phyloP scores from a whole-genome alignment of 331 rosid species.

The Malus hybrid region DNA sequence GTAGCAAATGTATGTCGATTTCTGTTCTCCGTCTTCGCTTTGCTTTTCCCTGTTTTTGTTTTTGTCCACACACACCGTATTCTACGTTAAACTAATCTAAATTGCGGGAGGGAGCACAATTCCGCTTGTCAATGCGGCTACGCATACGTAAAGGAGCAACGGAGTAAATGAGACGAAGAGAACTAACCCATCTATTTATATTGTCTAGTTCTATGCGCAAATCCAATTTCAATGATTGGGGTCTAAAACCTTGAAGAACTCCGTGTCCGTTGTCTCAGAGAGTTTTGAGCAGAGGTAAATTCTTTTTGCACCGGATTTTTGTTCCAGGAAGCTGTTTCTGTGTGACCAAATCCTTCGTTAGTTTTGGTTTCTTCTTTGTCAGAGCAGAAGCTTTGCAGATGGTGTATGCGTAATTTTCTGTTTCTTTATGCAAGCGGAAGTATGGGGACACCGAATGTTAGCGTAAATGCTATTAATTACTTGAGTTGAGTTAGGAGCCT shows the following conservation, averaged over 20 bases:
- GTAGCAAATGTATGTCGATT: not conserved
- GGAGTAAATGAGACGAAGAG: conserved; percentile 3
- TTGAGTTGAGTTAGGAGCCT: no score
- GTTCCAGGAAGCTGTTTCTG: not conserved
- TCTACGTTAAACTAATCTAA: no score
- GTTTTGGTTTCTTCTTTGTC: not conserved
- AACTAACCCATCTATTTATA: not conserved
- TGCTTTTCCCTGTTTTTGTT: not conserved
- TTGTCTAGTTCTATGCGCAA: not conserved
- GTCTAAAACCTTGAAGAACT: conserved; percentile 18
- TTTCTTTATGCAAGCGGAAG: no score
- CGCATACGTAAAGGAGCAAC: not conserved
- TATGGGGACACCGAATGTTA: no score
- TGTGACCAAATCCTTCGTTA: not conserved
- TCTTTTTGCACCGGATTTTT: conserved; percentile 8
- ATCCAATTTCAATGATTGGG: conserved; percentile 24
- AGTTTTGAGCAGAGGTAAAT: conserved; percentile 17
- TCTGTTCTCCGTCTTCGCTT: not conserved
- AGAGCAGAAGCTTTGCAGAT: not conserved
- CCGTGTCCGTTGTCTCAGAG: conserved; percentile 10
- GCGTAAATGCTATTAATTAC: no score
- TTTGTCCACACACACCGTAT: not conserved
- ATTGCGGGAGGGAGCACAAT: no score
- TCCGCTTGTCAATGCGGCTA: no score
- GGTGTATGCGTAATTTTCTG: not conserved